Percentiles rank a stretch among this genome's conserved stretches.
These are phyloP conservation scores for Vachellia collinsii DNA, from an alignment of 306 rosid genomes.

Conservation along the genomic window DNA sequence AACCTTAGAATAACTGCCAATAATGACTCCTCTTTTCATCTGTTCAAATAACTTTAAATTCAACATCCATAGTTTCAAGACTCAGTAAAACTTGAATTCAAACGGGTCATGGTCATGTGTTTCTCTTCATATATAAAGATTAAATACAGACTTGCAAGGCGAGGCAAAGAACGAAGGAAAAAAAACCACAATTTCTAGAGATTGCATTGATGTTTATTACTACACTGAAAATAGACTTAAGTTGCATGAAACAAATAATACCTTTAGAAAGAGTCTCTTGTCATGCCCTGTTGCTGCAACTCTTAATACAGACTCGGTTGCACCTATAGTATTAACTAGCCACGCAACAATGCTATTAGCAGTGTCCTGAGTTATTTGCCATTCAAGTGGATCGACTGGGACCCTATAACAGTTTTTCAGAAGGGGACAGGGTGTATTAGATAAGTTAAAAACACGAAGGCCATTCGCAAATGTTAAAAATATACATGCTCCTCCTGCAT, in stretches of 20 bases:
- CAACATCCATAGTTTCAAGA: not conserved
- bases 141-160: not conserved
- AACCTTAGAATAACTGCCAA: not conserved
- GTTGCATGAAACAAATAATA: constrained; percentile 3
- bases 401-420: constrained; percentile 51
- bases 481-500: not conserved
- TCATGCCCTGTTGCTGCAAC: constrained; percentile 98
- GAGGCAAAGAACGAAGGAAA: not conserved
- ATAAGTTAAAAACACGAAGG: not conserved
- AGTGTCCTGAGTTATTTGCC: constrained; percentile 94
- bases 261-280: constrained; percentile 90
- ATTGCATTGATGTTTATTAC: not conserved
- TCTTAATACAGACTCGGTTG: constrained; percentile 90
- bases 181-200: not conserved
- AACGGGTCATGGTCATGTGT: not conserved
- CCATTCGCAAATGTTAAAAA: not conserved
- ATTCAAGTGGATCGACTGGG: constrained; percentile 93
- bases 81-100: not conserved
- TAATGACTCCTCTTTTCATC: not conserved
- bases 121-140: not conserved
- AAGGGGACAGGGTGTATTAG: not conserved
- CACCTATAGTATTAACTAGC: constrained; percentile 86
- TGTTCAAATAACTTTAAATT: not conserved
- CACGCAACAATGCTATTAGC: constrained; percentile 78
- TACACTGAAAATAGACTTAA: not conserved